Percentiles rank a stretch among this genome's conserved stretches.
phyloP scores from a whole-genome alignment of 805 yeast species.

The Trichomonascus vanleenenianus region DNA sequence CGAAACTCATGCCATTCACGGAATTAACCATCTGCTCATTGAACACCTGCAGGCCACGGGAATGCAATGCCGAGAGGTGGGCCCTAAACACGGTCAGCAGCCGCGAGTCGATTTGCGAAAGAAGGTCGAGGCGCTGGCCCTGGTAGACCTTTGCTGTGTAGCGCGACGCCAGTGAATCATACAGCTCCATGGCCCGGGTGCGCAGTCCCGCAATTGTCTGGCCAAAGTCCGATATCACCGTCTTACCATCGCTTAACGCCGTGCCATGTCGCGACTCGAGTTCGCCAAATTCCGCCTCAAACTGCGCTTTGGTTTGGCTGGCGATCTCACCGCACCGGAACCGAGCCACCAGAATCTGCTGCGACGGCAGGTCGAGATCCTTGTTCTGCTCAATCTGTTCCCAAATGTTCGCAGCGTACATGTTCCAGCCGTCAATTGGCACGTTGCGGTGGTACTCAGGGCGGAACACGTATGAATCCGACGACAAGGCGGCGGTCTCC shows the following conservation, averaged over 20 bases:
- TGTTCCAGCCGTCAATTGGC: conserved; percentile 94
- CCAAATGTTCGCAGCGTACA: conserved; percentile 90
- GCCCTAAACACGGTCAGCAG: conserved; percentile 38
- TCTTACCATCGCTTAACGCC: conserved; percentile 14
- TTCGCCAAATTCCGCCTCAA: conserved; percentile 32
- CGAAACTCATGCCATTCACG: conserved; percentile 2
- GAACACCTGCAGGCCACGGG: conserved; percentile 28
- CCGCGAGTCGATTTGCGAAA: conserved; percentile 37
- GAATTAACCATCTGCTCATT: conserved; percentile 5
- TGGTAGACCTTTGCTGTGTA: conserved; percentile 61
- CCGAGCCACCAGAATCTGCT: conserved; percentile 88
- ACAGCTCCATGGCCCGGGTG: conserved; percentile 40
- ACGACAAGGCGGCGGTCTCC: conserved; percentile 14
- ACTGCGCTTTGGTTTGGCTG: conserved; percentile 40
- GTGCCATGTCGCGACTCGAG: conserved; percentile 24
- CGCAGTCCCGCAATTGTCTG: conserved; percentile 37
- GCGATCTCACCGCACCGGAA: conserved; percentile 91
- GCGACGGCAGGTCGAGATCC: conserved; percentile 94
- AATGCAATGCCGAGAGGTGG: conserved; percentile 34
- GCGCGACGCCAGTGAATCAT: conserved; percentile 68
- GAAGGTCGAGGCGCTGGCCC: conserved; percentile 48
- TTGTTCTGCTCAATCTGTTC: conserved; percentile 86
- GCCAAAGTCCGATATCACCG: conserved; percentile 33
- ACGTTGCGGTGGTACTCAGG: conserved; percentile 71
- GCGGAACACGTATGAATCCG: conserved; percentile 41